Evolutionary conservation across 176 grass and related monocot genomes (phyloP).

Genomic region (Neostapfia colusana): DNA sequence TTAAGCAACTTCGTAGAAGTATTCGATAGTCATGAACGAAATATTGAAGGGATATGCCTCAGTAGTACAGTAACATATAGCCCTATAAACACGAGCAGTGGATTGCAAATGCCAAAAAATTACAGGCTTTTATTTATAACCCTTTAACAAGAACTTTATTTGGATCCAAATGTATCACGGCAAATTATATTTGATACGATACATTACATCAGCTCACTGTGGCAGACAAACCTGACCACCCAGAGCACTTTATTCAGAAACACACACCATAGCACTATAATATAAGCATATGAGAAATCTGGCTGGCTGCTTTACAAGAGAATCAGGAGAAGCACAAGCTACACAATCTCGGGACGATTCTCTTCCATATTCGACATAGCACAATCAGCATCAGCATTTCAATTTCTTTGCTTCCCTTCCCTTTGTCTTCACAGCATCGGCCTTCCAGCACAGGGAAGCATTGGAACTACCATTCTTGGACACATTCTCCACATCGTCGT

Average conservation of each 20-base stretch:
- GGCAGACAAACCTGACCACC: too few relatives aligned
- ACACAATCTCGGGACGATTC: not conserved
- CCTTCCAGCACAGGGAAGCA: slow-evolving; percentile 7
- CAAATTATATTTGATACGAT: not conserved
- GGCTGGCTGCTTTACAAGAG: slow-evolving; percentile 45
- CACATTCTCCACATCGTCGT: not conserved
- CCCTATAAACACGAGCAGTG: not conserved
- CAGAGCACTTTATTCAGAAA: too few relatives aligned
- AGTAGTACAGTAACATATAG: too few relatives aligned
- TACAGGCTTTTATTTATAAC: not conserved
- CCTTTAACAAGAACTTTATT: not conserved
- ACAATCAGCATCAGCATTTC: slow-evolving; percentile 13
- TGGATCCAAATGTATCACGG: not conserved
- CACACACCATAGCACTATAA: too few relatives aligned
- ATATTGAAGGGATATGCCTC: too few relatives aligned
- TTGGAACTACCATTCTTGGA: not conserved
- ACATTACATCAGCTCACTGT: slow-evolving; percentile 26
- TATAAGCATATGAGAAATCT: slow-evolving; percentile 9
- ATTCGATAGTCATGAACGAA: too few relatives aligned
- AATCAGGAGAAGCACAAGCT: not conserved
- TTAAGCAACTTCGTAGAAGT: too few relatives aligned
- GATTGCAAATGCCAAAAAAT: not conserved
- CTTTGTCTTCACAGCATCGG: not conserved
- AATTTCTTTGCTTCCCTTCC: slow-evolving; percentile 10
- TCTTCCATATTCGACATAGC: not conserved